Conservation (phyloP, 1,139 yeast genomes). For the Kodamaea alishanica region DNA sequence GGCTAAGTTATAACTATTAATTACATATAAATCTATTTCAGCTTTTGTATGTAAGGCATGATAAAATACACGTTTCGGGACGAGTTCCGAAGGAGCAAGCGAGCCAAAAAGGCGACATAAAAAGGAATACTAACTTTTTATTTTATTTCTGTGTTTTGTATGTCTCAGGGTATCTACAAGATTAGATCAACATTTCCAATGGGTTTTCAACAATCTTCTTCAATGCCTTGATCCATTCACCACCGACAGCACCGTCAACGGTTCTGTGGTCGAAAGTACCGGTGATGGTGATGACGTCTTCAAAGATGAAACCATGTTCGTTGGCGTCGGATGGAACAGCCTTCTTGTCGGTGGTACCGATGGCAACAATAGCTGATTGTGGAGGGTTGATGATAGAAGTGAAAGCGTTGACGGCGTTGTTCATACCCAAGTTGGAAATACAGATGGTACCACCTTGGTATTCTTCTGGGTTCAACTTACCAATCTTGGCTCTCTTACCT, state of each 20-base stretch:
- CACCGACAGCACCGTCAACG: conserved; percentile 97
- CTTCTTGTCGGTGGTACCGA: conserved; percentile 88
- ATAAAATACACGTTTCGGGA: too few species aligned
- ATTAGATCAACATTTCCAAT: conserved; percentile 78
- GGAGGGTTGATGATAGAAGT: conserved; percentile 98
- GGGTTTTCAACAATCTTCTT: conserved; percentile 94
- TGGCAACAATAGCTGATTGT: conserved; percentile 88
- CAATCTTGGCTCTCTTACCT: conserved; percentile 94
- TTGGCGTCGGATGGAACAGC: conserved; percentile 91
- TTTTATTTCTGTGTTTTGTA: too few species aligned
- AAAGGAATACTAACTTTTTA: too few species aligned
- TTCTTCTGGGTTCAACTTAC: conserved; percentile 91
- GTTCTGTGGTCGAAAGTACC: conserved; percentile 98
- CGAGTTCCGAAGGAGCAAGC: too few species aligned
- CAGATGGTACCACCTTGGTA: conserved; percentile 99
- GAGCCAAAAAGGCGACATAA: too few species aligned
- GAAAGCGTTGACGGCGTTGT: conserved; percentile 85
- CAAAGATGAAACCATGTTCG: conserved; percentile 89
- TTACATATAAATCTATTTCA: neutral
- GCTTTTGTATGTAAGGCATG: neutral
- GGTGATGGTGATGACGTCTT: conserved; percentile 84
- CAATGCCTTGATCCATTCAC: conserved; percentile 91
- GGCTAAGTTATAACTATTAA: neutral
- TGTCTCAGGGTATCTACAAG: too few species aligned
- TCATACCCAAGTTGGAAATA: conserved; percentile 98